Conservation (phyloP, 179 eudicot genomes). For the Camellia oleifera region DNA sequence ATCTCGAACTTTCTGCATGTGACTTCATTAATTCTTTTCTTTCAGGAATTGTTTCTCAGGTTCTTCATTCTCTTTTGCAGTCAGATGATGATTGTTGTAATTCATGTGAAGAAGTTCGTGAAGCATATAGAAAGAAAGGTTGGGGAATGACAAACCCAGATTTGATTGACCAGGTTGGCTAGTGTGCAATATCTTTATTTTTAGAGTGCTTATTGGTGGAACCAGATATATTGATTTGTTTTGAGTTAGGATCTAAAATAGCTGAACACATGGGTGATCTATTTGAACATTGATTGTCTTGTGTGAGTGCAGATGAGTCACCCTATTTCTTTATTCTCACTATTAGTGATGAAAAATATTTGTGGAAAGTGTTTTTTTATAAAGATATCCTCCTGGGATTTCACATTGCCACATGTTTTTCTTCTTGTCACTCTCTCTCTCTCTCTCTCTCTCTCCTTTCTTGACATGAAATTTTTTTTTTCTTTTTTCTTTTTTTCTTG, state of each 20-base stretch:
- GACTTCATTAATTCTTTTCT: neutral
- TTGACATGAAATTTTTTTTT: too few species aligned
- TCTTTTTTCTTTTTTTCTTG: too few species aligned
- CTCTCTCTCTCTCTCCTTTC: too few species aligned
- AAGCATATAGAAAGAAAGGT: constrained; percentile 86
- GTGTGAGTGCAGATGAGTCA: too few species aligned
- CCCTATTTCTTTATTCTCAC: too few species aligned
- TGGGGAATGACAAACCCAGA: constrained; percentile 87
- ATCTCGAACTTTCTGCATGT: neutral
- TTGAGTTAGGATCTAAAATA: neutral
- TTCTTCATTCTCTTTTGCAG: constrained; percentile 41
- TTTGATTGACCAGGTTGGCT: constrained; percentile 84
- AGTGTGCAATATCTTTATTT: neutral
- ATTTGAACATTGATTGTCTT: too few species aligned
- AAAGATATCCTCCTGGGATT: too few species aligned
- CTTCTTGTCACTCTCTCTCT: too few species aligned
- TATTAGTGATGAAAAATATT: too few species aligned
- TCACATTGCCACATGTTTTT: too few species aligned
- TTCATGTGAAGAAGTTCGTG: constrained; percentile 97
- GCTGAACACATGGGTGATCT: neutral
- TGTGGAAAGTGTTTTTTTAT: too few species aligned
- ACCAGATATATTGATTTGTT: neutral
- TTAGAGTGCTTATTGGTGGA: neutral
- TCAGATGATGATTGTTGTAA: constrained; percentile 90
- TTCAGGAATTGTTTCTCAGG: constrained; percentile 11